Evolutionary conservation across 805 yeast species (phyloP).

Genomic region (Candida chilensis): DNA sequence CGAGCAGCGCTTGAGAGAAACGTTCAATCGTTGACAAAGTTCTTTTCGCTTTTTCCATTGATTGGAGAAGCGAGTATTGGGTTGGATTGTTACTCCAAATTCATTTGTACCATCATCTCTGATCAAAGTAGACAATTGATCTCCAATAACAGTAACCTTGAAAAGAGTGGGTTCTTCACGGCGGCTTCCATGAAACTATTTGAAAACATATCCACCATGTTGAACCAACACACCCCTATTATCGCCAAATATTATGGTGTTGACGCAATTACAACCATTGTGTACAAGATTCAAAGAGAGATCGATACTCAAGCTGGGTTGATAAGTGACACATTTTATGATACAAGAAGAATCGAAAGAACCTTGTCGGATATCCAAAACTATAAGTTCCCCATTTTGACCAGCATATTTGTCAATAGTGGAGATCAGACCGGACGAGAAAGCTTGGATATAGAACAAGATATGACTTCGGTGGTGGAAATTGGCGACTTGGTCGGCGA

Average conservation of each 20-base stretch:
- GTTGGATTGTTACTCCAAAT: conserved; percentile 70
- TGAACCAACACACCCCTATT: conserved; percentile 78
- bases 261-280: conserved; percentile 52
- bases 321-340: conserved; percentile 80
- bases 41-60: conserved; percentile 82
- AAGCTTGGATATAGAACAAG: conserved; percentile 8
- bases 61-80: conserved; percentile 69
- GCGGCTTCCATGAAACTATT: conserved; percentile 59
- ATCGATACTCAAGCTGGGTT: conserved; percentile 90
- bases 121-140: conserved; percentile 67
- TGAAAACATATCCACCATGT: conserved; percentile 76
- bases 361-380: conserved; percentile 42
- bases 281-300: conserved; percentile 72
- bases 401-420: conserved; percentile 6
- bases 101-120: conserved; percentile 78
- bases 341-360: conserved; percentile 52
- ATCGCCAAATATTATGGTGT: conserved; percentile 69
- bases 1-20: conserved; percentile 60
- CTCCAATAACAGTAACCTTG: conserved; percentile 20
- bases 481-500: conserved; percentile 65
- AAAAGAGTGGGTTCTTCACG: conserved; percentile 44
- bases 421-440: conserved; percentile 3
- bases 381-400: conserved; percentile 29
- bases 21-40: conserved; percentile 63
- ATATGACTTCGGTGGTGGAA: conserved; percentile 43